A percentile compares a stretch with the other conserved stretches of the same genome.
phyloP scores from a whole-genome alignment of 2,329 filamentous ascomycete genomes.

The Alternaria postmessia region DNA sequence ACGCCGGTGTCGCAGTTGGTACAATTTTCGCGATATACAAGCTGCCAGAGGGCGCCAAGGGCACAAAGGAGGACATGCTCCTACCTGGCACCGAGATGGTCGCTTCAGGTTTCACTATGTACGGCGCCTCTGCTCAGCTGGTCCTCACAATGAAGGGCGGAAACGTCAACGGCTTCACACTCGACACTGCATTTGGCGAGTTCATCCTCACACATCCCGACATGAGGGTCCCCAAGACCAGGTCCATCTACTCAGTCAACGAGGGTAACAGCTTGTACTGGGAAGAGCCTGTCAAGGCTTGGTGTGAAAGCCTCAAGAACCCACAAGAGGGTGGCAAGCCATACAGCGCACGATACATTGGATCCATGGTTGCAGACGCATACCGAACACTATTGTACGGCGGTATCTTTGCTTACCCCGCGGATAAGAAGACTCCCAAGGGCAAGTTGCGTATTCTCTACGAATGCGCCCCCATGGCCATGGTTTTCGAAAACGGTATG shows the following conservation, averaged over 20 bases:
- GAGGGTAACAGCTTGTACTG: conserved; percentile 98
- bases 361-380: conserved; percentile 97
- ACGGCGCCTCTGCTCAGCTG: conserved; percentile 93
- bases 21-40: conserved; percentile 97
- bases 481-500: conserved; percentile 97
- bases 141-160: conserved; percentile 97
- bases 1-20: conserved; percentile 96
- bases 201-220: conserved; percentile 97
- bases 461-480: conserved; percentile 98
- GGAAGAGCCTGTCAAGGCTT: conserved; percentile 85
- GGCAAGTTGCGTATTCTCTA: conserved; percentile 97
- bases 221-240: conserved; percentile 83
- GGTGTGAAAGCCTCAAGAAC: conserved; percentile 88
- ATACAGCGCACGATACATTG: conserved; percentile 94
- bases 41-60: conserved; percentile 77
- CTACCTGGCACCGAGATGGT: conserved; percentile 90
- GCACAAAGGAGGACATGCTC: conserved; percentile 84
- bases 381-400: conserved; percentile 96
- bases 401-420: conserved; percentile 96
- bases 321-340: conserved; percentile 80
- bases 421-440: conserved; percentile 98
- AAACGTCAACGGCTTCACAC: conserved; percentile 94
- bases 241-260: conserved; percentile 96
- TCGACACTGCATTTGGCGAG: conserved; percentile 95
- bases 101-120: conserved; percentile 99